These are phyloP conservation scores for Rubus idaeus DNA, from an alignment of 306 rosid species.

Conservation along the genomic window DNA sequence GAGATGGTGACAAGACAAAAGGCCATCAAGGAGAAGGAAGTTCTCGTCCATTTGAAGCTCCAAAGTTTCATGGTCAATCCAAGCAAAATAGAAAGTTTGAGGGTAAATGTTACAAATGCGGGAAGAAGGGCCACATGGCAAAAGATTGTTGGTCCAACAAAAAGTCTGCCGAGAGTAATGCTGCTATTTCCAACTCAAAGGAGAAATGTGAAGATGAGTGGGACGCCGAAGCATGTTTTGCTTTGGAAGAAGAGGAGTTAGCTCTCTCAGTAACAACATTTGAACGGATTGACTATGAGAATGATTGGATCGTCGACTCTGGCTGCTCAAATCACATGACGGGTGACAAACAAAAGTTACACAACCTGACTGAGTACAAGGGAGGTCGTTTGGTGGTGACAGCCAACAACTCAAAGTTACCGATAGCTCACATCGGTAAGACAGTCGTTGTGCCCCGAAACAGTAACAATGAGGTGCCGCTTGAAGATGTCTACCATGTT, in stretches of 20 bases:
- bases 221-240: background rate
- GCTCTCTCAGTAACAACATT: background rate
- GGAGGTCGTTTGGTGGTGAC: background rate
- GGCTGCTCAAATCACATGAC: slow-evolving; percentile 11
- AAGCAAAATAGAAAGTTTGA: background rate
- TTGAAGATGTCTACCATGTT: slow-evolving; percentile 14
- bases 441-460: background rate
- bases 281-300: background rate
- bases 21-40: background rate
- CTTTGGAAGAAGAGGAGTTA: background rate
- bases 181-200: background rate
- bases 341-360: slow-evolving; percentile 7
- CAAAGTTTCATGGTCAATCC: background rate
- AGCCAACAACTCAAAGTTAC: background rate
- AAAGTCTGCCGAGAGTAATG: too few species aligned
- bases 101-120: background rate
- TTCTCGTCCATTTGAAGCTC: background rate
- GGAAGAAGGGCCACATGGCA: background rate
- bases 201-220: background rate
- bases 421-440: background rate
- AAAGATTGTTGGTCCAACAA: background rate
- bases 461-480: background rate
- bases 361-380: background rate
- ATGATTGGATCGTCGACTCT: background rate
- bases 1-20: background rate